Base-by-base conservation (phyloP, 2,329 filamentous ascomycete species). In the Penicillium sclerotiorum region DNA sequence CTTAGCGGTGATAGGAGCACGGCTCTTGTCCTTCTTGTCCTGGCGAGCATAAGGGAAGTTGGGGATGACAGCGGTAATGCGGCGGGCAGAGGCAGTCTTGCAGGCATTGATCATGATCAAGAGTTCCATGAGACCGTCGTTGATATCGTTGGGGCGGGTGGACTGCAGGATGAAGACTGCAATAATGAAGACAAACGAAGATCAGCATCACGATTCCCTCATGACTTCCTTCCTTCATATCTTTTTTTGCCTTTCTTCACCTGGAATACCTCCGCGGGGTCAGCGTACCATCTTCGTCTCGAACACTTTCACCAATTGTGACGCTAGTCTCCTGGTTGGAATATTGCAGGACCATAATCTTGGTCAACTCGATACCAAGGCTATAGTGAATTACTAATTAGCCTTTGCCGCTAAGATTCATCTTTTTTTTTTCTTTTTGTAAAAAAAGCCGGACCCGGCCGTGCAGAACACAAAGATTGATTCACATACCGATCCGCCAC, bases 81-180 rank as follows among this genome's bases (percentile, higher is more conserved):
- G 89, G 58, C 92, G 86, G 11, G 93, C 93, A 28, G 86, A 89
- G 35, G 87, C 87, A 20, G 86, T 89, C 71, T 89, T 87, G 80
- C 93, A 96, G 57, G 93, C 93, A 69, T 95, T 95, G 73, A 96
- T 95, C 86, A 96, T 96, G 75, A 97, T 96, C 60, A 97, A 83
- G 30, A 97, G 83, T 75, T 99, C 93, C 93, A 99, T 97, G 52
- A 99, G 82, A 42, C 91, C 91, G 71, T 97, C 93, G 75, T 99
- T 99, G 77, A 97, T 95, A 69, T 96, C 92, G 70, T 93, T 92
- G 2, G 93, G 93, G 33, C 89, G 87, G 40, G 94, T 96, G 20
- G 93, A 96, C 75, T 97, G 93, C 53, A 97, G 80, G 64, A 97
- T 95, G 77, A 96, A 97, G 68, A 96, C 92, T 85, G 63, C 36